Conservation (phyloP, 176 grass and related monocot genomes). For the Luzula sylvatica region DNA sequence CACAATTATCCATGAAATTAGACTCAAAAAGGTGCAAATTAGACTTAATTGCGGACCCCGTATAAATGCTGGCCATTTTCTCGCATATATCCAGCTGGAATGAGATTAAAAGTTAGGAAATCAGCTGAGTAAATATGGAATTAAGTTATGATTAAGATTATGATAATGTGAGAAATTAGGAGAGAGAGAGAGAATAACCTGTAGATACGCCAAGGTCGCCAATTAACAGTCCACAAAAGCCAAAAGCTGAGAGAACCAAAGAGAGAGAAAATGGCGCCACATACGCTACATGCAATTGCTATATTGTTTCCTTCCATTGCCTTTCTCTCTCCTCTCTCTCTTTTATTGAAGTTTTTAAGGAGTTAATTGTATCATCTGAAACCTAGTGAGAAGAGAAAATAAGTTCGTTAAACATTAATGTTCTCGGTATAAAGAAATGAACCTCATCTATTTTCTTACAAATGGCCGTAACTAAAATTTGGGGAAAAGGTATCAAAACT, state of each 20-base stretch:
- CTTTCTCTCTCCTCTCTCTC: constrained; percentile 59
- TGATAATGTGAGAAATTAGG: constrained; percentile 1
- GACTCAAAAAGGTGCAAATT: constrained; percentile 51
- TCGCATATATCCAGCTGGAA: constrained; percentile 99
- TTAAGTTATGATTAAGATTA: not conserved
- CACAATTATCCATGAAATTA: constrained; percentile 72
- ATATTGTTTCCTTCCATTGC: constrained; percentile 60
- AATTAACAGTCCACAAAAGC: constrained; percentile 94
- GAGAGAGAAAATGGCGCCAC: constrained; percentile 72
- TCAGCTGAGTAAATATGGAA: constrained; percentile 1
- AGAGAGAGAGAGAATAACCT: constrained; percentile 36
- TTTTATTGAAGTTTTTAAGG: constrained; percentile 35
- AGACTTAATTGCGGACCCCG: constrained; percentile 75
- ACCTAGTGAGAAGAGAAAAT: constrained; percentile 5
- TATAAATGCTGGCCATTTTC: constrained; percentile 89
- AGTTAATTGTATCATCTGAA: not conserved
- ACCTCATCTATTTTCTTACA: too few relatives aligned
- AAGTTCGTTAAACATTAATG: too few relatives aligned
- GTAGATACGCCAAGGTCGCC: constrained; percentile 98
- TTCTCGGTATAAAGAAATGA: too few relatives aligned
- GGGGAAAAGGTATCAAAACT: too few relatives aligned
- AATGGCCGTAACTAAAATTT: too few relatives aligned
- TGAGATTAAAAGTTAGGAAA: constrained; percentile 11
- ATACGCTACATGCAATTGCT: constrained; percentile 74
- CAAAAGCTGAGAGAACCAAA: constrained; percentile 88